Evolutionary conservation across 805 yeast species (phyloP).

Genomic region (Starmerella tilneyi): DNA sequence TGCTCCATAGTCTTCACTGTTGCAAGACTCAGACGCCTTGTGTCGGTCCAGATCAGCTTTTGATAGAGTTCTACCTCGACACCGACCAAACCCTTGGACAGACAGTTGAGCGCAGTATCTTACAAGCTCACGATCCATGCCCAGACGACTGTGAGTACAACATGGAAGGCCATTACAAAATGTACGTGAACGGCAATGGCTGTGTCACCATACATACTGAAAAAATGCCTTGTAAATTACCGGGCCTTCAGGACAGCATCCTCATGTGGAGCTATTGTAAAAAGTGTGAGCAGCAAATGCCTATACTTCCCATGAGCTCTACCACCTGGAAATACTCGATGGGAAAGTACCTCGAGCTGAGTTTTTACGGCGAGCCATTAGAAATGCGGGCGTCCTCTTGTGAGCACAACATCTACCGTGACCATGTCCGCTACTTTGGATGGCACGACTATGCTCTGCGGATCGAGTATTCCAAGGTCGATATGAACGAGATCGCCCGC

Average conservation of each 20-base stretch:
- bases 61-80: slow-evolving; percentile 81
- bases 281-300: slow-evolving; percentile 61
- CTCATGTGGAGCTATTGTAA: slow-evolving; percentile 89
- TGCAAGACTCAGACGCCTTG: slow-evolving; percentile 83
- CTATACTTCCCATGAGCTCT: slow-evolving; percentile 72
- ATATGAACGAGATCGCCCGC: slow-evolving; percentile 63
- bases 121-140: slow-evolving; percentile 57
- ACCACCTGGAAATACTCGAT: slow-evolving; percentile 83
- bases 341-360: slow-evolving; percentile 82
- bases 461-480: slow-evolving; percentile 66
- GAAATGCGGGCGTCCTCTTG: slow-evolving; percentile 58
- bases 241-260: slow-evolving; percentile 56
- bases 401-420: slow-evolving; percentile 67
- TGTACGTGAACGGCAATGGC: slow-evolving; percentile 81
- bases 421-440: slow-evolving; percentile 77
- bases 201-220: slow-evolving; percentile 71
- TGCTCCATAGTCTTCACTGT: slow-evolving; percentile 73
- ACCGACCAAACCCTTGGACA: slow-evolving; percentile 85
- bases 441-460: slow-evolving; percentile 66
- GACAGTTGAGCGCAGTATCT: slow-evolving; percentile 67
- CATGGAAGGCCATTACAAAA: slow-evolving; percentile 63
- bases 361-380: slow-evolving; percentile 60
- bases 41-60: slow-evolving; percentile 75
- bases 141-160: slow-evolving; percentile 71
- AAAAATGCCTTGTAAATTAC: slow-evolving; percentile 43